Evolutionary conservation across 202 grass and related monocot species (phyloP), one percentile per base, ranked within the genome.

Genomic region (Schoenoplectus tabernaemontani): DNA sequence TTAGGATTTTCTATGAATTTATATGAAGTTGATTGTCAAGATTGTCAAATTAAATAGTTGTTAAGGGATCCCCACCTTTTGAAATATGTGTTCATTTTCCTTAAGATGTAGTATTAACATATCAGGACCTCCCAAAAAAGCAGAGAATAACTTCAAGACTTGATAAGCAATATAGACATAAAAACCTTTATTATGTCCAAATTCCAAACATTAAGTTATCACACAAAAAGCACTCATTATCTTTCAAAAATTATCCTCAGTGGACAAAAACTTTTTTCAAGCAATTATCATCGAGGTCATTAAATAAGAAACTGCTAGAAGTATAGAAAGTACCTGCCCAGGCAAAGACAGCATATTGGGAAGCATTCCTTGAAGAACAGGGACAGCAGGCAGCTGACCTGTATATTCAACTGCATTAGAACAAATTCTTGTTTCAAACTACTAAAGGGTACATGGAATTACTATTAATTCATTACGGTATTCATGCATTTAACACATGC

Each of bases 271-370:
- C 15, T 5, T 69, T 69, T 44, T 44, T 44, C 65, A 0, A 46
- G 65, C 38, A 43, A 68, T 43, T 42, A 23, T 13, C 20, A 54
- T 74, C 33, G n/a, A 74, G 15, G 70, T 34, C 11, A 32, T 32
- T 30, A 53, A 41, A 65, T 68, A 19, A 81, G 17, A 30, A 67
- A 32, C 12, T 38, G 4, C 60, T 39, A 34, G 26, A 16, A 67
- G 43, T 20, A 33, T 30, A 71, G 39, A 47, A 82, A 80, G 61
- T 58, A 94, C 95, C 89, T 90, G 95, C 28, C 83, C 91, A 83
- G 89, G 77, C 43, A 93, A 85, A 84, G 93, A 79, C 28, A 90
- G 85, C 82, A 97, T 87, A 78, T 87, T 97, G 1, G 95, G 91
- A 92, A 97, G 82, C 84, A 97, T 86, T 61, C 91, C 89, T 38